Evolutionary conservation across 2,329 filamentous ascomycete species (phyloP), one percentile per base, ranked within the genome.

Genomic region (Xylariaceae sp.): DNA sequence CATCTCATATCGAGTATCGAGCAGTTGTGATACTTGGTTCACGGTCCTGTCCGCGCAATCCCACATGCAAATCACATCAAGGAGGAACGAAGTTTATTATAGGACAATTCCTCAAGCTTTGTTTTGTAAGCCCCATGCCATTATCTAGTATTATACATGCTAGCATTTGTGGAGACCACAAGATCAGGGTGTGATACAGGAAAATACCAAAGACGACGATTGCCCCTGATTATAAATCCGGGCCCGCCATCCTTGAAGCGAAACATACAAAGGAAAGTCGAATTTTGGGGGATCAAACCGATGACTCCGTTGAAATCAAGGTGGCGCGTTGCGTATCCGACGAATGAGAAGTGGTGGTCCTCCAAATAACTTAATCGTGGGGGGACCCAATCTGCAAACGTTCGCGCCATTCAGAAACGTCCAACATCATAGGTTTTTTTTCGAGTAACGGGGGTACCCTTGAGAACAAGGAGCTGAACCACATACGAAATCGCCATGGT

Each of bases 1-100:
- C 78, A 82, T 52, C 71, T 85, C 35, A 68, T 84, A 55, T 74
- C 79, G 15, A 78, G 78, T 63, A 81, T 87, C 64, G 85, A 87
- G 68, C 82, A 87, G 69, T 68, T 88, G 64, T 87, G 75, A 66
- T 39, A 18, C 9, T 51, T 23, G 39, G 50, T 18, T 5, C 47
- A n/a, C 11, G 23, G 23, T 5, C 23, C 23, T 30, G 23, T 30
- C 3, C 51, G 2, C 48, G 15, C 23, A 13, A 2, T 18, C 13
- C 15, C 41, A 13, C 17, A 52, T 57, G 10, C 47, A 44, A 48
- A 17, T 34, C 34, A 51, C 51, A 7, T 7, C 6, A 58, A 41
- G 13, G 41, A 15, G 10, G 23, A 10, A 45, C 18, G 3, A 15
- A 44, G 6, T 17, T 45, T 15, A 3, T 41, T 15, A 3, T 41